phyloP scores from a whole-genome alignment of 192 early-diverging fungal genomes.

The Bifiguratus adelaidae region DNA sequence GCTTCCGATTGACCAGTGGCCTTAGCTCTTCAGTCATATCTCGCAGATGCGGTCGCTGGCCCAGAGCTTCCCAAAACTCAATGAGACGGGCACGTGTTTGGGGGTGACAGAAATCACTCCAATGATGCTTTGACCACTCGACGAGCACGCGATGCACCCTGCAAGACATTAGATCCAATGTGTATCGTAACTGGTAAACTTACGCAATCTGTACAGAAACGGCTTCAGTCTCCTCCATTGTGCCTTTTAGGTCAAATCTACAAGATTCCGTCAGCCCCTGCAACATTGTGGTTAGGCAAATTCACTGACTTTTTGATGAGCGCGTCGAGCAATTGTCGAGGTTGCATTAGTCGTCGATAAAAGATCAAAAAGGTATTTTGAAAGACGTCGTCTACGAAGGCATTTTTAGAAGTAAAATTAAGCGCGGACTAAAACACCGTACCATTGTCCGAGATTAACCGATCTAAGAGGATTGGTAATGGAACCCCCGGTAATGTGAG shows the following conservation, averaged over 20 bases:
- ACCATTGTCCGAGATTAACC: not conserved
- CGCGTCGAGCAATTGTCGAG: conserved; percentile 10
- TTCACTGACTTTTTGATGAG: conserved; percentile 12
- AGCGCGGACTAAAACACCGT: not conserved
- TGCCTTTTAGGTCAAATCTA: conserved; percentile 11
- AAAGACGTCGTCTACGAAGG: conserved; percentile 14
- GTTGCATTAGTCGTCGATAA: conserved; percentile 22
- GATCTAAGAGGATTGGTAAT: conserved; percentile 4
- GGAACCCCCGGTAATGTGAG: too few species aligned
- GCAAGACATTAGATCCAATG: not conserved
- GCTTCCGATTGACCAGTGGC: conserved; percentile 11
- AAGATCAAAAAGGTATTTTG: conserved; percentile 18
- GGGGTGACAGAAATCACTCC: conserved; percentile 17
- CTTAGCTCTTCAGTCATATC: conserved; percentile 10
- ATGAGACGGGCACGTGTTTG: conserved; percentile 8
- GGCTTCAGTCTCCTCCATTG: not conserved
- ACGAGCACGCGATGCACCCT: conserved; percentile 17
- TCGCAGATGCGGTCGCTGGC: conserved; percentile 3
- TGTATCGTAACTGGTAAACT: not conserved
- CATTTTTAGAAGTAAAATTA: not conserved
- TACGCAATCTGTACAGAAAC: not conserved
- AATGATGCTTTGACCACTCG: conserved; percentile 20
- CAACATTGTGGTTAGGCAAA: not conserved
- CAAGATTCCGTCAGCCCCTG: conserved; percentile 3
- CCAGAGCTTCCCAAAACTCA: conserved; percentile 7